Conservation (phyloP, 257 asterid species). For the Przewalskia tangutica region DNA sequence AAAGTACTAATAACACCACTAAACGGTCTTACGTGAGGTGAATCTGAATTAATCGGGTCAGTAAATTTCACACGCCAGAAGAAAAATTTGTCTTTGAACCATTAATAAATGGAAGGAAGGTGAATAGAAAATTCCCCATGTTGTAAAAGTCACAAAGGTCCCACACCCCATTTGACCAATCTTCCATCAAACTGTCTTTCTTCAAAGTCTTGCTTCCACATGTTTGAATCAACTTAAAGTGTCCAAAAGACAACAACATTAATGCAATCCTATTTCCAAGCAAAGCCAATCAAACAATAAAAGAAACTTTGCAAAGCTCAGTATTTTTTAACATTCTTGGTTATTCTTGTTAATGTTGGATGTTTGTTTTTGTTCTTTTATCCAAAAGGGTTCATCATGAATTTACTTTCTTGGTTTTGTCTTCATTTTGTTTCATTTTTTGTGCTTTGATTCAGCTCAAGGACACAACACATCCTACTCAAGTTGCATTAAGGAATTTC, state of each 20-base stretch:
- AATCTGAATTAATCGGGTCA: background rate
- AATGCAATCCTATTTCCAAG: background rate
- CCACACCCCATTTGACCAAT: constrained; percentile 1
- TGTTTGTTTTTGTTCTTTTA: background rate
- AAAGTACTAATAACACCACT: too few relatives aligned
- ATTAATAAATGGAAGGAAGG: background rate
- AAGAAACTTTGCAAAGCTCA: background rate
- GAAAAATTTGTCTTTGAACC: background rate
- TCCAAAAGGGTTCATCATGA: constrained; percentile 4
- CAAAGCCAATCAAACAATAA: background rate
- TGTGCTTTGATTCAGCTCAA: background rate
- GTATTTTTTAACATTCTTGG: background rate
- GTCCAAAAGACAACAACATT: background rate
- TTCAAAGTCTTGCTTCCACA: constrained; percentile 6
- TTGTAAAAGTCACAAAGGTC: constrained; percentile 5
- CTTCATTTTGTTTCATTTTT: background rate
- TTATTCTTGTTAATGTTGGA: background rate
- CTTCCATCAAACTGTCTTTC: background rate
- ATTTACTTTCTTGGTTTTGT: background rate
- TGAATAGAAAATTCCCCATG: background rate
- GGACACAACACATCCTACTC: background rate
- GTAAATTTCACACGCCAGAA: background rate
- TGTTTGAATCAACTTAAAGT: background rate
- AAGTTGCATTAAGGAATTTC: background rate
- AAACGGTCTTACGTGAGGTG: background rate